phyloP scores from a whole-genome alignment of 2,329 filamentous ascomycete species.

The Ophiostoma angusticollis region DNA sequence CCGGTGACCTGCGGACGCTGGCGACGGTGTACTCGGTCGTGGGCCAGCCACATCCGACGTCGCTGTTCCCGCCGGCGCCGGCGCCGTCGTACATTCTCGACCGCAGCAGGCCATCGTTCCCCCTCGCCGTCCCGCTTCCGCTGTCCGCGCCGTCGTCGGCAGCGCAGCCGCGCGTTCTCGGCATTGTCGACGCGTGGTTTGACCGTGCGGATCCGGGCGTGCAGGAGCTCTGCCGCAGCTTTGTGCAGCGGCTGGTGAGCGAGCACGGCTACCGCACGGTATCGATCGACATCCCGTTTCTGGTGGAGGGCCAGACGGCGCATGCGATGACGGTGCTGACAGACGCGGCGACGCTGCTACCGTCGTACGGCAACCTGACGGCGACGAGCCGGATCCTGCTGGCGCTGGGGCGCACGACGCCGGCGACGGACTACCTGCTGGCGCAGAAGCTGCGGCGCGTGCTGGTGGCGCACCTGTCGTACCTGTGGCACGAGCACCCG shows the following conservation, averaged over 20 bases:
- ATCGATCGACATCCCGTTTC: conserved; percentile 43
- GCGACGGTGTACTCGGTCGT: conserved; percentile 53
- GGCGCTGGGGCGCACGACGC: conserved; percentile 47
- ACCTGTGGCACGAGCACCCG: conserved; percentile 51
- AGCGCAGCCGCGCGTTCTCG: conserved; percentile 36
- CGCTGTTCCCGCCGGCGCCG: conserved; percentile 36
- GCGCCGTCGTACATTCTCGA: conserved; percentile 15
- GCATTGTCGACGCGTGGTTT: conserved; percentile 55
- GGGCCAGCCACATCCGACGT: conserved; percentile 47
- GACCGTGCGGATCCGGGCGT: conserved; percentile 28
- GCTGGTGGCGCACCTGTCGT: conserved; percentile 57
- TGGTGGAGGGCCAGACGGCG: conserved; percentile 53
- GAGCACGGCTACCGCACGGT: conserved; percentile 40
- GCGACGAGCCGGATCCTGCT: conserved; percentile 54
- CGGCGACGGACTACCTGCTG: conserved; percentile 52
- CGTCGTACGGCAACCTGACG: conserved; percentile 34
- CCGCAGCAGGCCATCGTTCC: conserved; percentile 10
- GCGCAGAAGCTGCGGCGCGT: conserved; percentile 57
- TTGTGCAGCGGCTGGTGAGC: conserved; percentile 39
- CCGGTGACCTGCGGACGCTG: conserved; percentile 53
- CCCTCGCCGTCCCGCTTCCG: background rate
- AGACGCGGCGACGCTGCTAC: conserved; percentile 38
- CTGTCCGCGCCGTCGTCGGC: background rate
- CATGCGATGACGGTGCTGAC: conserved; percentile 63
- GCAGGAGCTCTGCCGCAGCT: conserved; percentile 27